Evolutionary conservation across 352 stramenopile species (phyloP), one percentile per base, ranked within the genome.

Genomic region (Phytophthora gonapodyides): DNA sequence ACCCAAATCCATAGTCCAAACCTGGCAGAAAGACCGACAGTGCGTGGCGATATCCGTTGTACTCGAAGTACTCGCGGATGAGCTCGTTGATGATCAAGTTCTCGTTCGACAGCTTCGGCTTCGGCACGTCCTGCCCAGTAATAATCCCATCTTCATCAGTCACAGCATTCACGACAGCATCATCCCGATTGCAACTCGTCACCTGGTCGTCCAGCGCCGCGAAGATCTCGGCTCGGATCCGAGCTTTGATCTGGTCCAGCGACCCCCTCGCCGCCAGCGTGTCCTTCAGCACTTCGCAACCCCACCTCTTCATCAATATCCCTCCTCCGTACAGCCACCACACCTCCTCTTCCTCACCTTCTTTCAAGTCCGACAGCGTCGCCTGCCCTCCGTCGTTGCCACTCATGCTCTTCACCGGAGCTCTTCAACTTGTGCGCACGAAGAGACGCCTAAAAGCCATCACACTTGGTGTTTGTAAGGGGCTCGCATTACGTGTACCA

Each of bases 41-140:
- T 0, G 88, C 76, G 46, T 96, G 85, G 7, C 80, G 67, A 63
- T 98, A 98, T n/a, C 89, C 88, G 54, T 98, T 98, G 76, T 96
- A 98, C 47, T 92, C 78, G 9, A 98, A 70, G 65, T 98, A 98
- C 43, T 98, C 94, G 7, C 89, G 79, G 47, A 98, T 96, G 17
- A 98, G 74, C 74, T 98, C 92, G 61, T 98, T 98, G 55, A 98
- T 95, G 43, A 98, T 68, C 40, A 98, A 73, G 65, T 97, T 98
- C 43, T 98, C 92, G 61, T 95, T 97, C 16, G 85, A 96, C 1
- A 97, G 67, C 42, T 81, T 89, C 17, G 88, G 89, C 49, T 89
- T 92, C 0, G 81, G 78, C 0, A 80, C 75, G 12, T 70, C 58
- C 67, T 69, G 21, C 24, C 46, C 52, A 64, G 12, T 16, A 30